A percentile compares a stretch with the other conserved stretches of the same genome.
phyloP scores from a whole-genome alignment of 2,329 filamentous ascomycete species.

The Fusarium torulosum region DNA sequence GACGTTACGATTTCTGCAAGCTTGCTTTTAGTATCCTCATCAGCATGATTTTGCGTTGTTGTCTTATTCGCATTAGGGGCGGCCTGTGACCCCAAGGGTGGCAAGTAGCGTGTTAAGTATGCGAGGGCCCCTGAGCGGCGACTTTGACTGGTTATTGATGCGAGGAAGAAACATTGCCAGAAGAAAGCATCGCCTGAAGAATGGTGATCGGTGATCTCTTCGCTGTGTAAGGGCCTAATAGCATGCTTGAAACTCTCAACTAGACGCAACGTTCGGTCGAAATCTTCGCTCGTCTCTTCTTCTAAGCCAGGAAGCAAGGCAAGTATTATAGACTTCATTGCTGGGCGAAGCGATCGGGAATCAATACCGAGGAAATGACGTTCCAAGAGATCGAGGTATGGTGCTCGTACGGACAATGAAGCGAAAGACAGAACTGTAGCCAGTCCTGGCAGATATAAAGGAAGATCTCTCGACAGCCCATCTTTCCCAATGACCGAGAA shows the following conservation, averaged over 20 bases:
- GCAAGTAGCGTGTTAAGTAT: slow-evolving; percentile 83
- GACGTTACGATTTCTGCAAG: slow-evolving; percentile 78
- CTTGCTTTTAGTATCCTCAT: slow-evolving; percentile 59
- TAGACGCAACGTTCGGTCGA: slow-evolving; percentile 85
- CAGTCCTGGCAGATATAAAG: slow-evolving; percentile 89
- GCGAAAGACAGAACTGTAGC: slow-evolving; percentile 93
- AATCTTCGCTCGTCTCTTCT: slow-evolving; percentile 97
- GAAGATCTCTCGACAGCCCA: slow-evolving; percentile 82
- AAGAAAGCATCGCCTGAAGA: slow-evolving; percentile 85
- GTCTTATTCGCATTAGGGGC: slow-evolving; percentile 20
- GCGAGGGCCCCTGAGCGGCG: slow-evolving; percentile 88
- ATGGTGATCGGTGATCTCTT: slow-evolving; percentile 64
- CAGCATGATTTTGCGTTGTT: slow-evolving; percentile 24
- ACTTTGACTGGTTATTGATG: slow-evolving; percentile 89
- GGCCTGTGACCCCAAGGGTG: slow-evolving; percentile 55
- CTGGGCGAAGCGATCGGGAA: slow-evolving; percentile 79
- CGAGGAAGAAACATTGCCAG: slow-evolving; percentile 97
- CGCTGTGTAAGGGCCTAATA: slow-evolving; percentile 67
- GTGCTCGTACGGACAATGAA: slow-evolving; percentile 87
- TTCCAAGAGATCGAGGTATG: slow-evolving; percentile 87
- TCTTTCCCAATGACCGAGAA: slow-evolving; percentile 88
- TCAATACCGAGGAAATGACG: slow-evolving; percentile 81
- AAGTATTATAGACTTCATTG: slow-evolving; percentile 89
- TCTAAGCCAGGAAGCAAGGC: slow-evolving; percentile 92
- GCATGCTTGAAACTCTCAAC: slow-evolving; percentile 81